Percentiles rank a stretch among this genome's conserved stretches.
Conservation (phyloP, 257 asterid genomes). For the Lantana camara region DNA sequence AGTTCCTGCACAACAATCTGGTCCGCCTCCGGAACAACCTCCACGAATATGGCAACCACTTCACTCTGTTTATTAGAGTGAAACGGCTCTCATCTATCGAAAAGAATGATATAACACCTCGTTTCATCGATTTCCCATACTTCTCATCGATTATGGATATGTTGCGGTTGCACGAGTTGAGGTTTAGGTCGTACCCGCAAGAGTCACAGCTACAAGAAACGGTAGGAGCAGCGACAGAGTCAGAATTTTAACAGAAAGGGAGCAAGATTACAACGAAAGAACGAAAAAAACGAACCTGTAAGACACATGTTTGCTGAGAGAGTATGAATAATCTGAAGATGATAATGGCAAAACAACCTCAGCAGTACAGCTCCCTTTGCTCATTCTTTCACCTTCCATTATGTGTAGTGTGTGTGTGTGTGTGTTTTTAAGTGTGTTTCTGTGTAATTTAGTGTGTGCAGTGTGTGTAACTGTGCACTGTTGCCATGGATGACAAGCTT, state of each 20-base stretch:
- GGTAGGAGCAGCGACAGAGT: too few species aligned
- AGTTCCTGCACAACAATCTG: slow-evolving; percentile 47
- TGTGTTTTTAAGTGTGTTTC: neutral
- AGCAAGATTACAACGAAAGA: neutral
- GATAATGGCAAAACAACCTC: slow-evolving; percentile 24
- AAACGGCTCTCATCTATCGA: slow-evolving; percentile 59
- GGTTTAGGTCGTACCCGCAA: slow-evolving; percentile 58
- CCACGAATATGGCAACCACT: slow-evolving; percentile 47
- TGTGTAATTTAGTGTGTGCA: slow-evolving; percentile 15
- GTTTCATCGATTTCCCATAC: slow-evolving; percentile 48
- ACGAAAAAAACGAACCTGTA: slow-evolving; percentile 28
- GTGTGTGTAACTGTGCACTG: neutral
- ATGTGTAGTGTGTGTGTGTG: neutral
- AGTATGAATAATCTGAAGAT: slow-evolving; percentile 19
- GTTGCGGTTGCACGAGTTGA: slow-evolving; percentile 55
- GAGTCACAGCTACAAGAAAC: slow-evolving; percentile 70
- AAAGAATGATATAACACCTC: slow-evolving; percentile 51
- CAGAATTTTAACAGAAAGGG: too few species aligned
- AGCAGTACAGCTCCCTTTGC: neutral
- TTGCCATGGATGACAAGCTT: neutral
- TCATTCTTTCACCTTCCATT: slow-evolving; percentile 13
- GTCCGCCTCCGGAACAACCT: slow-evolving; percentile 39
- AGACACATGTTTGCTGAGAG: slow-evolving; percentile 28
- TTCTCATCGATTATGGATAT: slow-evolving; percentile 33
- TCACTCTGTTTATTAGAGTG: slow-evolving; percentile 37